Evolutionary conservation across 148 eudicot species (phyloP).

Genomic region (Oxyria digyna): DNA sequence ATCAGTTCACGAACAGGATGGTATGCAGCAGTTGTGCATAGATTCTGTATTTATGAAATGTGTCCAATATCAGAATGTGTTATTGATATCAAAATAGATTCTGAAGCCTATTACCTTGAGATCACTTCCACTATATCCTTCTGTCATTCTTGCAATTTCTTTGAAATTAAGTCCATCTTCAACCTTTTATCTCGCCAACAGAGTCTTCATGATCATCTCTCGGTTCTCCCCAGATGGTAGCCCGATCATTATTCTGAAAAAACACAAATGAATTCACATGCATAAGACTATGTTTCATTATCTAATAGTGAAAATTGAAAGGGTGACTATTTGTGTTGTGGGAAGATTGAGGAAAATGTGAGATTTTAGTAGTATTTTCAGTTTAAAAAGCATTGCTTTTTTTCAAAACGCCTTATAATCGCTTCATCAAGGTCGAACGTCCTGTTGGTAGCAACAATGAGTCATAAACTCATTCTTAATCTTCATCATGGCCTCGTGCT

Average conservation of each 20-base stretch:
- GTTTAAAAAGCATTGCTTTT: no score
- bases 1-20: constrained; percentile 82
- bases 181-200: constrained; percentile 71
- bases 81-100: not conserved
- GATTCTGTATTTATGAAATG: constrained; percentile 39
- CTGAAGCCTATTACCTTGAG: constrained; percentile 46
- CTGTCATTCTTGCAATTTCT: constrained; percentile 78
- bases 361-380: no score
- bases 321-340: no score
- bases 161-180: constrained; percentile 38
- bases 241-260: constrained; percentile 73
- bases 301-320: no score
- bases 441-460: no score
- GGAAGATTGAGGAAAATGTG: no score
- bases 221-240: constrained; percentile 68
- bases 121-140: constrained; percentile 84
- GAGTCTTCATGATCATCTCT: constrained; percentile 71
- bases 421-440: no score
- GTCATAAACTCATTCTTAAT: no score
- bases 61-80: constrained; percentile 3
- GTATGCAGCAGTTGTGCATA: constrained; percentile 93
- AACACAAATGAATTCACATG: not conserved
- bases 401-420: no score
- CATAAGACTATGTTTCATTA: not conserved
- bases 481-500: no score